Evolutionary conservation across 805 yeast genomes (phyloP), one percentile per base, ranked within the genome.

Genomic region (Candida jianshihensis): DNA sequence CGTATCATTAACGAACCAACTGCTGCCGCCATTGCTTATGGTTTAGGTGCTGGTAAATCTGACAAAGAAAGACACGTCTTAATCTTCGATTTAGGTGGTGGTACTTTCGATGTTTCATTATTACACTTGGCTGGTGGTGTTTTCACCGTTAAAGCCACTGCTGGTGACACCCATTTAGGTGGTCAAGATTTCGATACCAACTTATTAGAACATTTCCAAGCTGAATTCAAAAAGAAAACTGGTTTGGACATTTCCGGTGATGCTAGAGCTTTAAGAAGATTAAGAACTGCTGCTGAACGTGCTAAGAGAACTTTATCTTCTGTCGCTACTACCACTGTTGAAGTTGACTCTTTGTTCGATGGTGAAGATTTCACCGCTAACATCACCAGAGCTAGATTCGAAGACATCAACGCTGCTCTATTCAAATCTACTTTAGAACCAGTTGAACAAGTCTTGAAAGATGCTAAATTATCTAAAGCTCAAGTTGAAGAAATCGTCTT

Each of bases 131-230:
- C 87, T 61, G 96, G 88, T 61, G 97, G 96, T 71, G 86, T 88
- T 58, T 88, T 88, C 75, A 90, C 88, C 65, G 97, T 88, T 56
- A 88, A 88, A 76, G 88, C 97, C 52, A 88, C 97, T 53, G 95
- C 96, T 58, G 97, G 97, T 86, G 96, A 89, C 74, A 89, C 97
- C 56, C 97, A 89, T 72, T 81, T 89, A 73, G 97, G 97, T 79
- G 97, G 97, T 78, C 96, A 89, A 77, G 97, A 89, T 73, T 89
- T 89, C 69, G 97, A 89, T 73, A 82, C 88, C 75, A 85, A 89
- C 81, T 75, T 90, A 64, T 83, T 89, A 54, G 90, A 79, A 69
- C 86, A 78, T 76, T 90, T 90, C 80, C 78, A 81, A 71, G 75
- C 78, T 57, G 97, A 89, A 63, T 90, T 90, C 87, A 78, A 81